These are phyloP conservation scores for Fusarium chlamydosporum DNA, from an alignment of 2,329 filamentous ascomycete species.

Conservation along the genomic window DNA sequence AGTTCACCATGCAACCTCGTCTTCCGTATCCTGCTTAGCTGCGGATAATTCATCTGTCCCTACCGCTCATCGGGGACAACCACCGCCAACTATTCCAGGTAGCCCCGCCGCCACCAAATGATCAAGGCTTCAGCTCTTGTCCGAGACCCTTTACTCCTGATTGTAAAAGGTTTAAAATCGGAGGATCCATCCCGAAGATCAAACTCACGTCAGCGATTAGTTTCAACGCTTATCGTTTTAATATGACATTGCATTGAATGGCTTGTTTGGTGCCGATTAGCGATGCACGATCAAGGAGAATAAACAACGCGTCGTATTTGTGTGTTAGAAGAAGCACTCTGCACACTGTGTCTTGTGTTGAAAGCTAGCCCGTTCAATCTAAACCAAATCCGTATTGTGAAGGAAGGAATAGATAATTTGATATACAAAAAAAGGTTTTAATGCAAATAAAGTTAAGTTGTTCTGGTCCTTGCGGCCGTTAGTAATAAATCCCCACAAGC, in stretches of 20 bases:
- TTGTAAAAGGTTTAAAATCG: slow-evolving; percentile 3
- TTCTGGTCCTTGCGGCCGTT: slow-evolving; percentile 28
- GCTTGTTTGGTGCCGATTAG: slow-evolving; percentile 27
- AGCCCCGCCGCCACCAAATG: slow-evolving; percentile 42
- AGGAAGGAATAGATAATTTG: slow-evolving; percentile 15
- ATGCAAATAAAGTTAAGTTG: slow-evolving; percentile 23
- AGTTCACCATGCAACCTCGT: slow-evolving; percentile 20
- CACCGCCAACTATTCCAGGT: slow-evolving; percentile 19
- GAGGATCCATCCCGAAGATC: slow-evolving; percentile 24
- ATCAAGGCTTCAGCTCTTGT: slow-evolving; percentile 2
- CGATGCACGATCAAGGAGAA: slow-evolving; percentile 26
- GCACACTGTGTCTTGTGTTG: slow-evolving; percentile 12
- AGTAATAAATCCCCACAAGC: slow-evolving; percentile 27
- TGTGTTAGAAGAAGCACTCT: slow-evolving; percentile 8
- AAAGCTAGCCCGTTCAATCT: background rate
- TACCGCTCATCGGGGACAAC: slow-evolving; percentile 3
- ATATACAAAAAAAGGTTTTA: slow-evolving; percentile 37
- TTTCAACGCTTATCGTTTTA: slow-evolving; percentile 19
- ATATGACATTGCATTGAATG: slow-evolving; percentile 19
- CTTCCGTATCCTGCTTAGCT: slow-evolving; percentile 18
- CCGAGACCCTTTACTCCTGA: slow-evolving; percentile 2
- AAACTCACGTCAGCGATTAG: slow-evolving; percentile 19
- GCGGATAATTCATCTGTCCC: slow-evolving; percentile 16
- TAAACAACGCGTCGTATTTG: slow-evolving; percentile 19
- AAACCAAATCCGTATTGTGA: slow-evolving; percentile 11